Conservation (phyloP, 2,329 filamentous ascomycete species). For the Arachnopeziza araneosa region DNA sequence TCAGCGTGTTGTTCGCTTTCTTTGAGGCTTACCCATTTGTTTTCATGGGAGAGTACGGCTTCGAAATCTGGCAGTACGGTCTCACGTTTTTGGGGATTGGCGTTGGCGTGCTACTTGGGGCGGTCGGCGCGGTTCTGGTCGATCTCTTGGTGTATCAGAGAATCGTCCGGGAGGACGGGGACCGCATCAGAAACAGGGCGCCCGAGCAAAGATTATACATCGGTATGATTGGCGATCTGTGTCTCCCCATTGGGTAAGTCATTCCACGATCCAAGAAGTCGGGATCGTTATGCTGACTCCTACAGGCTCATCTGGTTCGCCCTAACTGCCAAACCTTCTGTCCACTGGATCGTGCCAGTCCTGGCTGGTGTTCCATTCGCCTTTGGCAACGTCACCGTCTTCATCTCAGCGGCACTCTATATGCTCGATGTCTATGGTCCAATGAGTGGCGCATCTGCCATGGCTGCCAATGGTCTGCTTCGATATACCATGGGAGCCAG, state of each 20-base stretch:
- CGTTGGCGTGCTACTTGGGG: constrained; percentile 5
- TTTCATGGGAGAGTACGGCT: constrained; percentile 40
- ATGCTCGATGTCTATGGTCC: constrained; percentile 38
- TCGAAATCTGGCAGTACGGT: constrained; percentile 26
- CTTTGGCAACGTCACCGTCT: constrained; percentile 37
- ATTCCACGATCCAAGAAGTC: background rate
- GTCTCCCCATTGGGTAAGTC: constrained; percentile 34
- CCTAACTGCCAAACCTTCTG: constrained; percentile 38
- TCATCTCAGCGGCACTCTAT: constrained; percentile 39
- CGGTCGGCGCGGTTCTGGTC: constrained; percentile 34
- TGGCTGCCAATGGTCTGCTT: constrained; percentile 10
- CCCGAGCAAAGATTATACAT: constrained; percentile 34
- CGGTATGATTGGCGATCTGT: constrained; percentile 32
- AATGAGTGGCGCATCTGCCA: constrained; percentile 17
- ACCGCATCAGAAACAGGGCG: constrained; percentile 31
- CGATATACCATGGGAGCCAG: constrained; percentile 9
- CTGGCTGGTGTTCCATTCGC: constrained; percentile 37
- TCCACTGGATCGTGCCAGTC: constrained; percentile 37
- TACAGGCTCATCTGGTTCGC: constrained; percentile 47
- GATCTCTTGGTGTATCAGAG: constrained; percentile 36
- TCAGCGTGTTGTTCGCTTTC: constrained; percentile 47
- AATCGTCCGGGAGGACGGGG: background rate
- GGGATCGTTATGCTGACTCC: constrained; percentile 29
- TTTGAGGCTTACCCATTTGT: constrained; percentile 45
- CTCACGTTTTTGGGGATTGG: constrained; percentile 11